Base-by-base conservation (phyloP, 176 grass and related monocot species). In the Carex littledalei region DNA sequence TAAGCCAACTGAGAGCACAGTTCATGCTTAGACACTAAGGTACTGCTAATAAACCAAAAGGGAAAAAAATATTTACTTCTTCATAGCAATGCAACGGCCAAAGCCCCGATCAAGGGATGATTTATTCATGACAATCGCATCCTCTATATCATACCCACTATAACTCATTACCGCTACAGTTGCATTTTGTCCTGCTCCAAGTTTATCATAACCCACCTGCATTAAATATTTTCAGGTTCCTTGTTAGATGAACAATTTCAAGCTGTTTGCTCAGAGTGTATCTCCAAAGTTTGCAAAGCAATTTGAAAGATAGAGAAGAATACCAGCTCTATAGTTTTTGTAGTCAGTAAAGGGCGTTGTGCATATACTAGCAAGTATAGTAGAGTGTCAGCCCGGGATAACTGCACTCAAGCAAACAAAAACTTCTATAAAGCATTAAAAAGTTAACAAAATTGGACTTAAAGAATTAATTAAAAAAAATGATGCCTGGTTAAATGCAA, bases 51-150 rank as follows among this genome's bases (percentile, higher is more conserved):
- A 82, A 67, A 83, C 61, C 49, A 8, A 45, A 56, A 55, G 58
- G 8, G 22, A 52, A 45, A 89, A 58, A 49, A 41, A 79, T 29
- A 58, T 79, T 86, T 94, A 98, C 95, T 94, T 98, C 91, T 98
- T 98, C 93, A 98, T 92, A 87, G 89, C 88, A 80, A 98, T 91
- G 31, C 95, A 98, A 88, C 93, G 93, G 67, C 95, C 95, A 82
- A 98, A 98, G 14, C 93, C 95, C 84, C 95, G 93, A 88, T 98
- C 95, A 84, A 98, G 93, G 60, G 95, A 98, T 68, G 95, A 93
- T 83, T 98, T 98, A 79, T 98, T 98, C 95, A 98, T 95, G 34
- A 98, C 95, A 89, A 98, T 98, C 60, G 95, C 95, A 92, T 98
- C 95, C 89, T 98, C 95, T 86, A 98, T 98, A 86, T 98, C 95